Evolutionary conservation across 208 protist genomes (phyloP), one percentile per base, ranked within the genome.

Genomic region (Trypanosoma rangeli): DNA sequence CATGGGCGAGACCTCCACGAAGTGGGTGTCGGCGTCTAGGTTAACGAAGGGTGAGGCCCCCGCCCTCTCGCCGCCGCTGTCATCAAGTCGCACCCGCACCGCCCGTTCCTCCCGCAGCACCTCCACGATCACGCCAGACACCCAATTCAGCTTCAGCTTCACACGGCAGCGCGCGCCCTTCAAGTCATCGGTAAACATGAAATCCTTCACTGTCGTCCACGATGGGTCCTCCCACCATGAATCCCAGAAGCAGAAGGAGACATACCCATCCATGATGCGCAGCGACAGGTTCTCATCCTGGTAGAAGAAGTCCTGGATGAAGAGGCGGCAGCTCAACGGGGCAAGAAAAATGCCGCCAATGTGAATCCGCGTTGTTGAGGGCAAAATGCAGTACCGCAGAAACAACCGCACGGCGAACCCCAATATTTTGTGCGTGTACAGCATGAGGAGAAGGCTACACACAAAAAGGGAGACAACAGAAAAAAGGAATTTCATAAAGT

Each of bases 231-330:
- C 61, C 29, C 82, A 74, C 80, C 84, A 89, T n/a, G 78, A 82
- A 24, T 79, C 84, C 84, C 85, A 93, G 64, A 94, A 87, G 13
- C 68, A 67, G 57, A 97, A 86, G 3, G 89, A 89, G 44, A 92
- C 49, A 70, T 97, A 90, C 16, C 92, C 92, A 62, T 97, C 92
- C 10, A 94, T 76, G 48, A 94, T 80, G 58, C 82, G 85, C n/a
- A 97, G 53, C 0, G 92, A 90, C 48, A 90, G 33, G 76, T 96
- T 93, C 62, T 91, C 85, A 39, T 89, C 84, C 50, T 88, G 84
- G 62, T 86, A 85, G 61, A 84, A 85, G 22, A 97, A 62, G 52
- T 87, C 73, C 48, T 90, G 76, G 53, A 94, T 90, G 48, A 94
- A 84, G 8, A 97, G 61, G 24, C 92, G 83, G 7, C 76, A 83